Evolutionary conservation across 208 protist species (phyloP).

Genomic region (Naegleria lovaniensis): DNA sequence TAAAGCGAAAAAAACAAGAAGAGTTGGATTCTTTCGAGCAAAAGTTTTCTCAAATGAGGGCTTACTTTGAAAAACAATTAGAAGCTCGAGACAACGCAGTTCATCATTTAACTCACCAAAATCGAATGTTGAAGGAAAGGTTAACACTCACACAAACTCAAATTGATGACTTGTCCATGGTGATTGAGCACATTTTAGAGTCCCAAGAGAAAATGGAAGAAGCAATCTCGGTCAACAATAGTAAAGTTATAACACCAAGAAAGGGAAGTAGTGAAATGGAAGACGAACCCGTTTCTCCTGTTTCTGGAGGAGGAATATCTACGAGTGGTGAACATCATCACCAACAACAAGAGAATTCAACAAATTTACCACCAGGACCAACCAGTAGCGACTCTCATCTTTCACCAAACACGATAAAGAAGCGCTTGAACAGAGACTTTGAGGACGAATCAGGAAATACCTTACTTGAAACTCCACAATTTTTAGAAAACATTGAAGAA

Average conservation of each 20-base stretch:
- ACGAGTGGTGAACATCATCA: too few relatives aligned
- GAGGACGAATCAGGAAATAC: neutral
- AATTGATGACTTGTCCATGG: neutral
- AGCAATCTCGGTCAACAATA: too few relatives aligned
- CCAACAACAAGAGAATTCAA: too few relatives aligned
- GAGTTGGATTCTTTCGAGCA: neutral
- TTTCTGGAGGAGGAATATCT: neutral
- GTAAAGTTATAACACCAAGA: neutral
- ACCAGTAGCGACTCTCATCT: neutral
- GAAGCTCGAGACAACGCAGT: neutral
- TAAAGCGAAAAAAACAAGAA: neutral
- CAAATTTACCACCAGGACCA: too few relatives aligned
- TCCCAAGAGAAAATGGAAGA: neutral
- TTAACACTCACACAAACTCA: neutral
- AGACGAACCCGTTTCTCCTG: neutral
- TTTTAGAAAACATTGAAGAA: neutral
- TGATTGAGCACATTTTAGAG: neutral
- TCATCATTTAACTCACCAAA: neutral
- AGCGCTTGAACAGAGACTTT: neutral
- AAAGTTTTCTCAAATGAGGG: neutral
- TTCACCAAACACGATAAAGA: neutral
- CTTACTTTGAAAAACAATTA: neutral
- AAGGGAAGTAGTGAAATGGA: neutral
- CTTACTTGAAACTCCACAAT: neutral
- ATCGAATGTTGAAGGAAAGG: neutral